Base-by-base conservation (phyloP, 2,329 filamentous ascomycete species). In the Parastagonospora nodorum region DNA sequence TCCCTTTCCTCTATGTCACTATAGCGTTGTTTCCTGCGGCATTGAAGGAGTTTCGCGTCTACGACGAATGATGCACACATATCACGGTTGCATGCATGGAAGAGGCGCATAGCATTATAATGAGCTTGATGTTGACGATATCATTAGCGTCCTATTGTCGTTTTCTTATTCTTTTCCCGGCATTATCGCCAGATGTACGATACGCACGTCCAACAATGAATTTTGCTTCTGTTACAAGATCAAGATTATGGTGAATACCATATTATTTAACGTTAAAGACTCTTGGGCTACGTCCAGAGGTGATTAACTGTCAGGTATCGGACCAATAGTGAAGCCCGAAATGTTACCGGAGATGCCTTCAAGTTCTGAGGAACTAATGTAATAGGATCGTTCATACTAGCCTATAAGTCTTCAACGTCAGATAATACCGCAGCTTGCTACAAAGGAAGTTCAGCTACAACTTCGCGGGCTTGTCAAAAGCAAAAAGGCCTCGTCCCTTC, bases 401-500 rank as follows among this genome's bases (percentile, higher is more conserved):
- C n/a, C n/a, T n/a, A n/a, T n/a, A n/a, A n/a, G n/a, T n/a, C n/a
- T n/a, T n/a, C n/a, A n/a, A n/a, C n/a, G n/a, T n/a, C n/a, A n/a
- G n/a, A n/a, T n/a, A n/a, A n/a, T n/a, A n/a, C n/a, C n/a, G n/a
- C n/a, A n/a, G 19, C 19, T 24, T 24, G 19, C 19, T 24, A 24
- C 19, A 24, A 24, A 24, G 5, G 19, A 24, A 24, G 19, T 24
- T 24, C 19, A 5, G 19, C 37, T 53, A 67, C 24, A 67, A 33
- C 36, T 33, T 61, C 16, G 64, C 42, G 9, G 53, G 53, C 35
- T 53, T 59, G 5, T 61, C 60, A 28, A 72, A 71, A 4, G 47
- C 59, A 46, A 72, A 73, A 4, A 73, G 33, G 5, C 61, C 63
- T 40, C 64, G 61, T 5, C 68, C 64, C 44, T 67, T 60, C 37